Conservation (phyloP, 305 asterid species). For the Andrographis paniculata region DNA sequence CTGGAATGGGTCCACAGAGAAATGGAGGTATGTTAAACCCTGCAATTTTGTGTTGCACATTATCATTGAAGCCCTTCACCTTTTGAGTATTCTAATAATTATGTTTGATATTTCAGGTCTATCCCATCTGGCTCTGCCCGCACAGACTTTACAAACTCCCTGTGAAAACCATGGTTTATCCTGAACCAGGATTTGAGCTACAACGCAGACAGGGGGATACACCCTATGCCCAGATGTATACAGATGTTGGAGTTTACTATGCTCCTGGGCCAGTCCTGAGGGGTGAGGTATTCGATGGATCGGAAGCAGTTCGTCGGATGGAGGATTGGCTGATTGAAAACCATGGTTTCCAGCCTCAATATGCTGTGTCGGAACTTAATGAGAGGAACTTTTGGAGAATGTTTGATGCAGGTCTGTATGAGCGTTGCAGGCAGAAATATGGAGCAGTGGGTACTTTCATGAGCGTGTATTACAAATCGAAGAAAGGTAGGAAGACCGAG, state of each 20-base stretch:
- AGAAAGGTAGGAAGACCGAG: constrained; percentile 97
- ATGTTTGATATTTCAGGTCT: constrained; percentile 26
- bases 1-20: constrained; percentile 81
- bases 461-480: constrained; percentile 88
- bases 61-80: too few species aligned
- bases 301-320: constrained; percentile 67
- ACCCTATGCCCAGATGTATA: constrained; percentile 78
- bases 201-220: constrained; percentile 84
- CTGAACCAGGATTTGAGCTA: constrained; percentile 60
- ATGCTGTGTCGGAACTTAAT: constrained; percentile 77
- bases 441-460: constrained; percentile 88
- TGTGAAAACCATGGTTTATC: constrained; percentile 26
- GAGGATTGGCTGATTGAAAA: constrained; percentile 89
- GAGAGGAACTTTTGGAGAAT: constrained; percentile 98
- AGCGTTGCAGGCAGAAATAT: constrained; percentile 73
- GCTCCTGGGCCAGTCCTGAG: constrained; percentile 89
- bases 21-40: constrained; percentile 63
- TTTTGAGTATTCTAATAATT: too few species aligned
- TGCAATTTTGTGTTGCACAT: too few species aligned
- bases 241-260: constrained; percentile 83
- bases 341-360: constrained; percentile 93
- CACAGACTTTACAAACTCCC: constrained; percentile 77
- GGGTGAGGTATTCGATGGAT: constrained; percentile 83
- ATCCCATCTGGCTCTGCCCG: constrained; percentile 31
- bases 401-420: constrained; percentile 87